Evolutionary conservation across 768 basidiomycete species (phyloP).

Genomic region (Mycena maculata): DNA sequence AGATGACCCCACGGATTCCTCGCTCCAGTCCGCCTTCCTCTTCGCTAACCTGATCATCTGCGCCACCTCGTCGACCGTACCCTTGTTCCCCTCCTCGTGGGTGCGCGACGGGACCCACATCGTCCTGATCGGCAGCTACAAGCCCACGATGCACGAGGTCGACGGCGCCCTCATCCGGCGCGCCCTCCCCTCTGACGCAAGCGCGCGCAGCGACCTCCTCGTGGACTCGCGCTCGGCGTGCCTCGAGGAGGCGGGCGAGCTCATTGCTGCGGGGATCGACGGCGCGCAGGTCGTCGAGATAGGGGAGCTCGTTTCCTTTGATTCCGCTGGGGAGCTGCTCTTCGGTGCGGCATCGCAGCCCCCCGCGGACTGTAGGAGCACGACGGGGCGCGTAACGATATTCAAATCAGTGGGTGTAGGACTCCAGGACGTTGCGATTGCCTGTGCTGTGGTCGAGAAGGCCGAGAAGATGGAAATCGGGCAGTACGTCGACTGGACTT

Average conservation of each 20-base stretch:
- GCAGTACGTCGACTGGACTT: slow-evolving; percentile 49
- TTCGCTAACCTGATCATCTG: slow-evolving; percentile 73
- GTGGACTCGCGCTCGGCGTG: slow-evolving; percentile 85
- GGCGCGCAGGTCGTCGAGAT: slow-evolving; percentile 68
- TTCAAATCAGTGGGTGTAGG: slow-evolving; percentile 93
- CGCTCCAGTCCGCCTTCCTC: slow-evolving; percentile 49
- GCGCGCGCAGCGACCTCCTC: slow-evolving; percentile 54
- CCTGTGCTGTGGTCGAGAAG: slow-evolving; percentile 70
- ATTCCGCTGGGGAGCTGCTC: slow-evolving; percentile 23
- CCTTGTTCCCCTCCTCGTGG: slow-evolving; percentile 78
- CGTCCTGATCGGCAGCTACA: slow-evolving; percentile 86
- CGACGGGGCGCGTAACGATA: slow-evolving; percentile 68
- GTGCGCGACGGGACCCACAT: slow-evolving; percentile 74
- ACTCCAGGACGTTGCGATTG: slow-evolving; percentile 89
- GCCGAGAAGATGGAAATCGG: slow-evolving; percentile 70
- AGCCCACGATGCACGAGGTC: slow-evolving; percentile 83
- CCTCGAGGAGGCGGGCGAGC: slow-evolving; percentile 82
- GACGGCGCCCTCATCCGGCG: slow-evolving; percentile 66
- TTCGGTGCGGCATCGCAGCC: slow-evolving; percentile 4
- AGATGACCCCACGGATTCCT: slow-evolving; percentile 18
- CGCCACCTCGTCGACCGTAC: slow-evolving; percentile 76
- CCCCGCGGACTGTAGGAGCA: not conserved
- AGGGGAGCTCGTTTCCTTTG: slow-evolving; percentile 64
- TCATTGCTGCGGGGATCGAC: slow-evolving; percentile 65
- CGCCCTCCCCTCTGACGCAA: slow-evolving; percentile 44